A percentile compares a stretch with the other conserved stretches of the same genome.
Evolutionary conservation across 805 yeast species (phyloP).

Genomic region (Candida pseudofarinosa): DNA sequence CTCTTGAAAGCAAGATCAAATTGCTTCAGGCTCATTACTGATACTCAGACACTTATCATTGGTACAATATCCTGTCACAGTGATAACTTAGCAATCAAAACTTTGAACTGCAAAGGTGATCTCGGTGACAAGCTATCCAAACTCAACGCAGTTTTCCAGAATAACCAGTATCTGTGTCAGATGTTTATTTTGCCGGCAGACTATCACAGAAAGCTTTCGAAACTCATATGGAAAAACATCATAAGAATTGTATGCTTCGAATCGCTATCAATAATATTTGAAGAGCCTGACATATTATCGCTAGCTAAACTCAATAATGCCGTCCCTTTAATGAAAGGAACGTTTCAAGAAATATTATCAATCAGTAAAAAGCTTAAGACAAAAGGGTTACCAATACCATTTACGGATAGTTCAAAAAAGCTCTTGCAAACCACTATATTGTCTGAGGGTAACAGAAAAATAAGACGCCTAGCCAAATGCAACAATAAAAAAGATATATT

Average conservation of each 20-base stretch:
- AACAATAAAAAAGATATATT: conserved; percentile 2
- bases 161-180: neutral
- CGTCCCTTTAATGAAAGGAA: conserved; percentile 13
- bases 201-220: conserved; percentile 1
- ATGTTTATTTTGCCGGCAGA: conserved; percentile 3
- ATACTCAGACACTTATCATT: conserved; percentile 1
- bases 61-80: neutral
- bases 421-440: conserved; percentile 10
- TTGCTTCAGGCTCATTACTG: conserved; percentile 7
- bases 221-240: conserved; percentile 10
- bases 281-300: conserved; percentile 12
- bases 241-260: conserved; percentile 12
- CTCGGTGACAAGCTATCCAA: neutral
- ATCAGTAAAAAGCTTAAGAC: conserved; percentile 6
- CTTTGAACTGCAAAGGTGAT: neutral
- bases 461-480: conserved; percentile 2
- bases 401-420: conserved; percentile 8
- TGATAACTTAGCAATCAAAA: neutral
- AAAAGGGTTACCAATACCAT: conserved; percentile 6
- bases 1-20: conserved; percentile 5
- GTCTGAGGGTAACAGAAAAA: conserved; percentile 8
- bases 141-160: neutral
- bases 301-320: conserved; percentile 6
- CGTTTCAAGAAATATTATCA: conserved; percentile 10
- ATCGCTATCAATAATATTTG: conserved; percentile 14